Evolutionary conservation across 139 green algal species (phyloP), one percentile per base, ranked within the genome.

Genomic region (Chlorella sp.): DNA sequence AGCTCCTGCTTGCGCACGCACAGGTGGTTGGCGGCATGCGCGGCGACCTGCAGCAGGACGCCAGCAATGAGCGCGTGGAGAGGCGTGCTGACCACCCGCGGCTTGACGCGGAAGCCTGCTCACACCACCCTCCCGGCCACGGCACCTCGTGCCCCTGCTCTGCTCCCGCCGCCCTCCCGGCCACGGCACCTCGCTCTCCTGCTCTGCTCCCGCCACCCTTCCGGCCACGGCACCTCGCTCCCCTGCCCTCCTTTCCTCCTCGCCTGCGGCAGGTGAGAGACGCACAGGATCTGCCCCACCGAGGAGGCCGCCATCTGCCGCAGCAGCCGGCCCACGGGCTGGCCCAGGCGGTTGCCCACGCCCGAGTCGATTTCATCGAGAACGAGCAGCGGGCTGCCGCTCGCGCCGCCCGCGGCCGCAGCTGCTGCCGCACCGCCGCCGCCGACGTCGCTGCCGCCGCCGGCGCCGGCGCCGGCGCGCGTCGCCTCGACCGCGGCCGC

Each of bases 341-440:
- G 41, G 0, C 92, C 92, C 74, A 97, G 77, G 17, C 92, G 76
- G 35, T 70, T 62, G 53, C 92, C 92, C 42, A 95, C 81, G 21
- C 91, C 87, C 1, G 81, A 83, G 74, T 97, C 92, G 45, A 96
- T 82, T 75, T 97, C 92, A 79, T 97, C 92, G 76, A 97, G 42
- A 6, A 97, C 77, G 55, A 95, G 51, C 42, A 97, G 79, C 33
- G 89, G 85, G 46, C 72, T 51, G 33, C 36, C 21, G 21, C 63
- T 12, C n/a, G 19, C 21, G 12, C 23, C 70, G 63, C 66, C 46
- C 19, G 38, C 43, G 45, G 46, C 63, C 6, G 42, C 53, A 59
- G 17, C 17, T 71, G 33, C 50, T 53, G 55, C 48, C 25, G 60
- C 58, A 0, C 38, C 63, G 23, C 59, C 31, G 40, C 41, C 45